phyloP scores from a whole-genome alignment of 1,284 basidiomycete genomes.

The Blastosporella zonata region DNA sequence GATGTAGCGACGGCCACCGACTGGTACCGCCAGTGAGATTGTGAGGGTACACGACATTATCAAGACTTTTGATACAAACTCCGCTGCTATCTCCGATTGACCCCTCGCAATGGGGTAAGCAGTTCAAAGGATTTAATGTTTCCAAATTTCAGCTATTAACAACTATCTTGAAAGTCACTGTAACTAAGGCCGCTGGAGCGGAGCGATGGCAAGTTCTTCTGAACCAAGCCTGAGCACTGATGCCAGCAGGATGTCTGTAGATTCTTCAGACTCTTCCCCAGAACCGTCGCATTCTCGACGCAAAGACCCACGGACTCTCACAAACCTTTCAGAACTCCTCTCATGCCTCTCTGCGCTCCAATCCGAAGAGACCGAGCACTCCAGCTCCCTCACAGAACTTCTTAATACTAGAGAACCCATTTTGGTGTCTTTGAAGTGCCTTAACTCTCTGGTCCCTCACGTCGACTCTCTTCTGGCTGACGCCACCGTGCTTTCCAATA shows the following conservation, averaged over 20 bases:
- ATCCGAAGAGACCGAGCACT: slow-evolving; percentile 75
- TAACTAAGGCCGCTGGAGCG: background rate
- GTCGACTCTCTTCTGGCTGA: slow-evolving; percentile 64
- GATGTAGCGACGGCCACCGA: no score
- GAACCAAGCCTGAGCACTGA: slow-evolving; percentile 1
- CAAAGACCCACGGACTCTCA: slow-evolving; percentile 51
- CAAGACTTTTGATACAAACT: no score
- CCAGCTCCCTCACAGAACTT: slow-evolving; percentile 71
- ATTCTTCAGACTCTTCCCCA: slow-evolving; percentile 1
- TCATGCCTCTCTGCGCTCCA: slow-evolving; percentile 73
- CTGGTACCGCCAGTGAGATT: no score
- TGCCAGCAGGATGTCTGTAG: slow-evolving; percentile 13
- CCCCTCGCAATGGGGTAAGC: no score
- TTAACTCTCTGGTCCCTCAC: slow-evolving; percentile 62
- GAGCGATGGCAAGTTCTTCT: background rate
- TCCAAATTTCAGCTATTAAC: no score
- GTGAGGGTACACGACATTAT: no score
- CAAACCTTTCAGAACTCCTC: slow-evolving; percentile 64
- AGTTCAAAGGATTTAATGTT: no score
- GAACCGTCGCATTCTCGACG: slow-evolving; percentile 6
- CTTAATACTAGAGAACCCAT: slow-evolving; percentile 71
- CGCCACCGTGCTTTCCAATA: slow-evolving; percentile 53
- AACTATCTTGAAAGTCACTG: background rate
- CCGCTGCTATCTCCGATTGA: no score
- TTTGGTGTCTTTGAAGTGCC: slow-evolving; percentile 56